Base-by-base conservation (phyloP, 306 rosid genomes). In the Oxytropis ochrocephala region DNA sequence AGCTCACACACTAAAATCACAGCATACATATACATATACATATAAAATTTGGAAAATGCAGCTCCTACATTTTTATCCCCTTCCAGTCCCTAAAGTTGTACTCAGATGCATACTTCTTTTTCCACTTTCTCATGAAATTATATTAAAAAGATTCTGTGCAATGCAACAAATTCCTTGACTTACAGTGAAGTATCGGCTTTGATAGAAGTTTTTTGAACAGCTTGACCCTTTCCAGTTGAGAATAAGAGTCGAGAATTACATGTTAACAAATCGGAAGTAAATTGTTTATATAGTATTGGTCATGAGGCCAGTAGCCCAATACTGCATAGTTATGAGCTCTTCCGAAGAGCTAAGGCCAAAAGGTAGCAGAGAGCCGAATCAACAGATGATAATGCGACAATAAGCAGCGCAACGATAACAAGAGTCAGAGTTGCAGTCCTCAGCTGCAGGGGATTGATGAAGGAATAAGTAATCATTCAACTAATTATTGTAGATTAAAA, bases 401-500 rank as follows among this genome's bases (percentile, higher is more conserved):
- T 86, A 65, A 92, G 85, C 74, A 87, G 52, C 1, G 86, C 96
- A 70, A 92, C 93, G 39, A 92, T 88, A 47, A 85, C 84, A 74
- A 92, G 98, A 46, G 98, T 83, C 41, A 89, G 75, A 33, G 77
- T 77, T 5, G 98, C 98, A 5, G 96, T 92, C 86, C 85, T 90
- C 80, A 88, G 80, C 96, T 90, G 91, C 87, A 86, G 11, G 61
- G 69, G 30, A 79, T 68, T 13, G 33, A 57, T 30, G 59, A 18
- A 53, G 55, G 57, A 5, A 71, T 29, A 24, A 11, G 41, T 29
- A 19, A 55, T 39, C 49, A 49, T 39, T 19, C 46, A 44, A 36
- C 29, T 35, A 10, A 47, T 27, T 38, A 11, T 55, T 7, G 51
- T 2, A 44, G 8, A 61, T 42, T 27, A 27, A 24, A 68, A 69